Conservation (phyloP, 768 basidiomycete genomes). For the Tricholoma sp. region DNA sequence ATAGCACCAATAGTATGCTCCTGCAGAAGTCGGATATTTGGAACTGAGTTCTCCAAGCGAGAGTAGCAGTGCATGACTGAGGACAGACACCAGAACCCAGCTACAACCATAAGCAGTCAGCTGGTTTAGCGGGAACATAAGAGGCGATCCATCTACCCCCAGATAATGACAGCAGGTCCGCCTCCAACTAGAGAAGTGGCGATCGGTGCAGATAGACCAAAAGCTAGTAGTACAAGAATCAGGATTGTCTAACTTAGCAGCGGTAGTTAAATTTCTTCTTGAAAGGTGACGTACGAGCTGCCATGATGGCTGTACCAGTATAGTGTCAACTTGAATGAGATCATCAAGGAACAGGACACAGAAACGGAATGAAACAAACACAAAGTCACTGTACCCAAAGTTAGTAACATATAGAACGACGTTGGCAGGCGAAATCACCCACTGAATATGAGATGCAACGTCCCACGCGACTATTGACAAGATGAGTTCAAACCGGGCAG, state of each 20-base stretch:
- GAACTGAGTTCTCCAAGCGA: slow-evolving; percentile 58
- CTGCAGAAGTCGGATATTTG: slow-evolving; percentile 57
- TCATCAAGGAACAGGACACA: slow-evolving; percentile 5
- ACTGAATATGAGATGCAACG: slow-evolving; percentile 54
- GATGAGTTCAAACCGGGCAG: background rate
- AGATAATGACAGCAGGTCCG: slow-evolving; percentile 52
- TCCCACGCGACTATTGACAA: slow-evolving; percentile 37
- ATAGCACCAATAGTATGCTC: slow-evolving; percentile 66
- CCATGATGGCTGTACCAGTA: slow-evolving; percentile 44
- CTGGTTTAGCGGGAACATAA: background rate
- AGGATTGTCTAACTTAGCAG: background rate
- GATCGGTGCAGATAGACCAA: slow-evolving; percentile 51
- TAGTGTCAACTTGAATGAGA: background rate
- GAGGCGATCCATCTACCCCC: slow-evolving; percentile 38
- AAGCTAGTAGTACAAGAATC: slow-evolving; percentile 30
- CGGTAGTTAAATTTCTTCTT: too few relatives aligned
- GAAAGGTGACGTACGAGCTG: slow-evolving; percentile 44
- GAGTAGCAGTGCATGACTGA: slow-evolving; percentile 43
- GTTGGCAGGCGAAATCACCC: slow-evolving; percentile 10
- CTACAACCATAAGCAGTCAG: slow-evolving; percentile 19
- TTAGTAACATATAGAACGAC: background rate
- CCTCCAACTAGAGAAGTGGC: slow-evolving; percentile 51
- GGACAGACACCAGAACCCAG: slow-evolving; percentile 45
- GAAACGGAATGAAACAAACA: slow-evolving; percentile 35
- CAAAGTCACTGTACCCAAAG: background rate